A percentile compares a stretch with the other conserved stretches of the same genome.
phyloP scores from a whole-genome alignment of 768 basidiomycete species.

The Termitomyces titanicus region DNA sequence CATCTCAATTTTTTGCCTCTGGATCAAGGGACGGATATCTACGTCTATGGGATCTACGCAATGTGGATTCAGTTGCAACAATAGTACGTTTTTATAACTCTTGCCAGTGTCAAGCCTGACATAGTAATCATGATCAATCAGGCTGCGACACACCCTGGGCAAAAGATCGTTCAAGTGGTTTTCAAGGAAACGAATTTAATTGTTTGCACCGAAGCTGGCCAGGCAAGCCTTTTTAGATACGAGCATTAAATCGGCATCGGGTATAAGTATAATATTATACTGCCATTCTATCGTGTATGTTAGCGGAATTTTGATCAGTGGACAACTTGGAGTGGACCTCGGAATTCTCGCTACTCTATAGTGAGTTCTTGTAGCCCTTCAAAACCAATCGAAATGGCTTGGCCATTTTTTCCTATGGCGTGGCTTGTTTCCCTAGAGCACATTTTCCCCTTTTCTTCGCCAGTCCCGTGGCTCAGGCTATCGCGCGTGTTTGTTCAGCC shows the following conservation, averaged over 20 bases:
- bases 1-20: slow-evolving; percentile 35
- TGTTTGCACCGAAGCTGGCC: slow-evolving; percentile 36
- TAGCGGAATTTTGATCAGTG: neutral
- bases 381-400: too few relatives aligned
- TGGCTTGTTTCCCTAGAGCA: too few relatives aligned
- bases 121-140: slow-evolving; percentile 11
- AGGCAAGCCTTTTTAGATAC: slow-evolving; percentile 24
- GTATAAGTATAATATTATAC: neutral
- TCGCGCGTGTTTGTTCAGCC: too few relatives aligned
- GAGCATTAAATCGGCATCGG: neutral
- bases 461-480: too few relatives aligned
- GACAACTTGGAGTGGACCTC: too few relatives aligned
- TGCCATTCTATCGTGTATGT: neutral
- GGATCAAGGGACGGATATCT: slow-evolving; percentile 40
- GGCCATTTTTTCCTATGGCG: too few relatives aligned
- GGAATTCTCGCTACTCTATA: too few relatives aligned
- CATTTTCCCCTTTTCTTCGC: too few relatives aligned
- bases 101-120: neutral
- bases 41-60: slow-evolving; percentile 47
- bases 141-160: slow-evolving; percentile 30
- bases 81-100: slow-evolving; percentile 16
- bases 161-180: slow-evolving; percentile 36
- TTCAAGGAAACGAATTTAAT: slow-evolving; percentile 29
- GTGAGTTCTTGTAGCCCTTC: too few relatives aligned
- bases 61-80: slow-evolving; percentile 20